Evolutionary conservation across 257 asterid species (phyloP).

Genomic region (Nicotiana otophora): DNA sequence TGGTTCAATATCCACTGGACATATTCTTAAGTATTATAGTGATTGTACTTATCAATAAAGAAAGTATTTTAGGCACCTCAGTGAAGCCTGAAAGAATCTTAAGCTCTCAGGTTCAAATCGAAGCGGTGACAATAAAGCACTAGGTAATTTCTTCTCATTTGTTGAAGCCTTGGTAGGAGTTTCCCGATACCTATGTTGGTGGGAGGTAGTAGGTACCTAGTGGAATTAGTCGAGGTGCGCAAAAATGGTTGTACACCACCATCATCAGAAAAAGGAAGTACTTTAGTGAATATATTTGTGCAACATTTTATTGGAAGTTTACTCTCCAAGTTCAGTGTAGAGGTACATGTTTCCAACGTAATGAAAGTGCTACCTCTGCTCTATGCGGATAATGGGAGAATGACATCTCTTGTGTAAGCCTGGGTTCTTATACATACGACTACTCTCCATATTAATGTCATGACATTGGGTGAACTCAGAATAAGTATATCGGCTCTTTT

Average conservation of each 20-base stretch:
- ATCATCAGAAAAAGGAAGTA: not conserved
- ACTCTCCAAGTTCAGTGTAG: not conserved
- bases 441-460: not conserved
- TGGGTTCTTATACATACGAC: not conserved
- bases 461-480: not conserved
- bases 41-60: not conserved
- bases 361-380: not conserved
- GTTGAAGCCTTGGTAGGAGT: too few relatives aligned
- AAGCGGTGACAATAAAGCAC: too few relatives aligned
- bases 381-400: not conserved
- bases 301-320: not conserved
- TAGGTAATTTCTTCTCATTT: too few relatives aligned
- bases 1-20: not conserved
- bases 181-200: too few relatives aligned
- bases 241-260: too few relatives aligned
- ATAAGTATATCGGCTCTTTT: not conserved
- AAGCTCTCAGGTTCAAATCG: too few relatives aligned
- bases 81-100: too few relatives aligned
- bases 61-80: not conserved
- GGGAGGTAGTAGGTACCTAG: too few relatives aligned
- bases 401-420: not conserved
- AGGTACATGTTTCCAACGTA: not conserved
- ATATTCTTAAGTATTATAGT: not conserved
- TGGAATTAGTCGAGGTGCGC: too few relatives aligned
- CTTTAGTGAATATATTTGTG: not conserved